A percentile compares a stretch with the other conserved stretches of the same genome.
Conservation (phyloP, 352 stramenopile genomes). For the Globisporangium paroecandrum region DNA sequence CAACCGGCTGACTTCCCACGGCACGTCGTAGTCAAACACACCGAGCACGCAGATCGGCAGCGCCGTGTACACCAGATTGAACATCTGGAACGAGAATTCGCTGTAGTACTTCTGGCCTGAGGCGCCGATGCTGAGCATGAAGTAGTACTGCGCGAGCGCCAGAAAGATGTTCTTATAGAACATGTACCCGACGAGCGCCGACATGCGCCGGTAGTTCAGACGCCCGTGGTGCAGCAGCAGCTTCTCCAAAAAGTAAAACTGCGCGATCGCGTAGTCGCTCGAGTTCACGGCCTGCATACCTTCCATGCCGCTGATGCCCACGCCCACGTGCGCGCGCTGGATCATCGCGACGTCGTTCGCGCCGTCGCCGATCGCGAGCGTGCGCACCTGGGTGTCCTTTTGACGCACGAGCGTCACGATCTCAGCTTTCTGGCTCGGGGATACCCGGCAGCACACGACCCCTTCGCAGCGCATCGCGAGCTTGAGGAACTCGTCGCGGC, state of each 20-base stretch:
- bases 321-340: constrained; percentile 85
- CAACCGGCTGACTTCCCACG: constrained; percentile 43
- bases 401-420: constrained; percentile 65
- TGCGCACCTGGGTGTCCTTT: constrained; percentile 50
- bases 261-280: constrained; percentile 96
- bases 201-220: constrained; percentile 96
- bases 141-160: constrained; percentile 88
- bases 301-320: constrained; percentile 91
- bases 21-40: constrained; percentile 83
- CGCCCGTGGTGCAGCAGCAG: constrained; percentile 97
- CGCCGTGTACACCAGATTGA: constrained; percentile 93
- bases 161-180: constrained; percentile 99
- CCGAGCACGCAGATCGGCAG: constrained; percentile 87
- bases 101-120: constrained; percentile 88
- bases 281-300: constrained; percentile 96
- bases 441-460: constrained; percentile 83
- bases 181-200: constrained; percentile 93
- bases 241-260: constrained; percentile 95
- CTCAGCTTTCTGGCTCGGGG: constrained; percentile 78
- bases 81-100: constrained; percentile 78
- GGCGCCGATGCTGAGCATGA: constrained; percentile 89
- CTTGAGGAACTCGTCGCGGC: constrained; percentile 60
- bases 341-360: constrained; percentile 96
- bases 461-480: constrained; percentile 68
- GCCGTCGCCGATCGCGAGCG: constrained; percentile 90